Conservation (phyloP, 2,329 filamentous ascomycete species). For the Sporothrix schenckii region DNA sequence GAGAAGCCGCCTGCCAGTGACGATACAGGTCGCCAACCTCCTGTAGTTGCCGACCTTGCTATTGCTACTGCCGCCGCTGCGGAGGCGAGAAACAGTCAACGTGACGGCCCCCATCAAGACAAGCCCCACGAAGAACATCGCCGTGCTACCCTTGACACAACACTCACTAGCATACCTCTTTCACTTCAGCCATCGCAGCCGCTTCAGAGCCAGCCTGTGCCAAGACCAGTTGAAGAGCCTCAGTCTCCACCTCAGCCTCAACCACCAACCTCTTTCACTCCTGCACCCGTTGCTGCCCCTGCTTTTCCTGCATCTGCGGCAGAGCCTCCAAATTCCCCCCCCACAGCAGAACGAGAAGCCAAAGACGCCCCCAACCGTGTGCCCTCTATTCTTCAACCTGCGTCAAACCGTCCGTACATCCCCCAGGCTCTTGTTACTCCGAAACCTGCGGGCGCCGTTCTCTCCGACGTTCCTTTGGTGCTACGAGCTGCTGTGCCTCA, state of each 20-base stretch:
- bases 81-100: neutral
- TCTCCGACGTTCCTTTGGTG: conserved; percentile 21
- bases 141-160: neutral
- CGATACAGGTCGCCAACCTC: conserved; percentile 26
- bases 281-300: neutral
- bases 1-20: conserved; percentile 2
- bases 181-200: conserved; percentile 38
- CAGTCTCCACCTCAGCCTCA: neutral
- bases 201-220: conserved; percentile 33
- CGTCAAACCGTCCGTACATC: neutral
- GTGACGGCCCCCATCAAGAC: neutral
- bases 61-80: conserved; percentile 1
- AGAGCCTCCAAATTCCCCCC: neutral
- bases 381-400: conserved; percentile 15
- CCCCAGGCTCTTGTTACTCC: neutral
- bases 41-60: conserved; percentile 22
- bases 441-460: conserved; percentile 1
- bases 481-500: conserved; percentile 11
- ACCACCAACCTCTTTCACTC: neutral
- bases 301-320: neutral
- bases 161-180: conserved; percentile 34
- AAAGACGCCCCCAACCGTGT: conserved; percentile 1
- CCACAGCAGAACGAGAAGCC: neutral
- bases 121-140: conserved; percentile 19
- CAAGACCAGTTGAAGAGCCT: neutral